phyloP scores from a whole-genome alignment of 2,329 filamentous ascomycete species.

The Colletotrichum scovillei region DNA sequence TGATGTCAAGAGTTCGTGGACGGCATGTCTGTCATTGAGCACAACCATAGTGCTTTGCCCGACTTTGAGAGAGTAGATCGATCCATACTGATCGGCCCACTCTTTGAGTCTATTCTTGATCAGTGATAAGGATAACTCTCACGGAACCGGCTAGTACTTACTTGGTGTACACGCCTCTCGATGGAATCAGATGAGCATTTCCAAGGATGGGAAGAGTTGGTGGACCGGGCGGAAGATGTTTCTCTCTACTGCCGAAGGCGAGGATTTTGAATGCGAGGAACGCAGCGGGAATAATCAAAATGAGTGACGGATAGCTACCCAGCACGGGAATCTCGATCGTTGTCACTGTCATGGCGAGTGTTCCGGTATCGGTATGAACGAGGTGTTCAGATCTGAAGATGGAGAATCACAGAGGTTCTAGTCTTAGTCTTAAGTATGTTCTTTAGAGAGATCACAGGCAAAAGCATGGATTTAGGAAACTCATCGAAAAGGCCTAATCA shows the following conservation, averaged over 20 bases:
- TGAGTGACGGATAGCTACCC: not conserved
- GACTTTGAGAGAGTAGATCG: constrained; percentile 55
- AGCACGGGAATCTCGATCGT: not conserved
- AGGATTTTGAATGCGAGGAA: not conserved
- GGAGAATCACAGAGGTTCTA: not conserved
- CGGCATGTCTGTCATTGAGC: constrained; percentile 50
- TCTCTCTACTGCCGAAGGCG: constrained; percentile 20
- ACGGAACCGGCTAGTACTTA: not conserved
- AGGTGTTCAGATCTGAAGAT: too few relatives aligned
- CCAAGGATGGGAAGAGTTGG: constrained; percentile 54
- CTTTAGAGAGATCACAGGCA: not conserved
- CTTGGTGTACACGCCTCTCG: constrained; percentile 25
- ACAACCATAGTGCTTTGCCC: constrained; percentile 53
- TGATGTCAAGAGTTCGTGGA: constrained; percentile 58
- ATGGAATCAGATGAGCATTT: constrained; percentile 46
- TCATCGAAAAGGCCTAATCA: not conserved
- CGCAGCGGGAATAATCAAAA: not conserved
- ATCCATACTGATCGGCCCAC: constrained; percentile 56
- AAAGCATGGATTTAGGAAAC: not conserved
- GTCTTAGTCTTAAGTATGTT: not conserved
- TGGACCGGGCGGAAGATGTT: constrained; percentile 43
- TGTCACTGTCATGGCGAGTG: not conserved
- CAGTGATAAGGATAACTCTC: not conserved
- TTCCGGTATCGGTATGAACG: too few relatives aligned
- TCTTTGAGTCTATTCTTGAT: constrained; percentile 50